Conservation (phyloP, 768 basidiomycete genomes). For the Lyophyllum atratum region DNA sequence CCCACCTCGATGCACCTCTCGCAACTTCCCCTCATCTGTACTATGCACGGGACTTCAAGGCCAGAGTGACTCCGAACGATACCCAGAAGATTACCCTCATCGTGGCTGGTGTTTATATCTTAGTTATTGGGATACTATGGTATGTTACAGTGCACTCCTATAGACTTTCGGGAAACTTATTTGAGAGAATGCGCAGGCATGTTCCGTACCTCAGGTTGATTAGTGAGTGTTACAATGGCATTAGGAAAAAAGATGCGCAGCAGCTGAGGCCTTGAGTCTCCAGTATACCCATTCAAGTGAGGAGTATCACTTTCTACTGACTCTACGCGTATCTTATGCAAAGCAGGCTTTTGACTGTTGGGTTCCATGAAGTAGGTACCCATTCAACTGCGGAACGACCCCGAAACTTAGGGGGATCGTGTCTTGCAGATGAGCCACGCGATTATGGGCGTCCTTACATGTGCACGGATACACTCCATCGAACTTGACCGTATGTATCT, state of each 20-base stretch:
- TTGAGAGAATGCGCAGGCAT: slow-evolving; percentile 52
- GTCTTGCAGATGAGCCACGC: slow-evolving; percentile 80
- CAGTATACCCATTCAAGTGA: slow-evolving; percentile 93
- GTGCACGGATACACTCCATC: slow-evolving; percentile 83
- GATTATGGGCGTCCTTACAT: slow-evolving; percentile 75
- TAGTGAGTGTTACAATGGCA: slow-evolving; percentile 50
- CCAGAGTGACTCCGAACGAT: slow-evolving; percentile 58
- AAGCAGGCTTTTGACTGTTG: slow-evolving; percentile 75
- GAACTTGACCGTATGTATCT: slow-evolving; percentile 77
- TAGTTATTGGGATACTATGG: slow-evolving; percentile 83
- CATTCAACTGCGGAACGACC: not conserved
- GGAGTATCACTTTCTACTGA: slow-evolving; percentile 19
- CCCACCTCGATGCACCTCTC: slow-evolving; percentile 4
- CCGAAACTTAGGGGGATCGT: not conserved
- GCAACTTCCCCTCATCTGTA: slow-evolving; percentile 14
- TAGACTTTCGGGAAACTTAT: too few relatives aligned
- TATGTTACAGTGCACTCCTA: slow-evolving; percentile 30
- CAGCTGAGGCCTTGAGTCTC: not conserved
- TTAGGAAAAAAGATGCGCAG: not conserved
- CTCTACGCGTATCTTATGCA: not conserved
- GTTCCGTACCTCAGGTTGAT: slow-evolving; percentile 71
- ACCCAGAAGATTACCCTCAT: slow-evolving; percentile 81
- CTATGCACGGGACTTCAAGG: slow-evolving; percentile 41
- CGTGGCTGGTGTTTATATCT: slow-evolving; percentile 73
- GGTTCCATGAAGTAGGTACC: slow-evolving; percentile 76